Base-by-base conservation (phyloP, 148 eudicot genomes). In the Persicaria maculosa region DNA sequence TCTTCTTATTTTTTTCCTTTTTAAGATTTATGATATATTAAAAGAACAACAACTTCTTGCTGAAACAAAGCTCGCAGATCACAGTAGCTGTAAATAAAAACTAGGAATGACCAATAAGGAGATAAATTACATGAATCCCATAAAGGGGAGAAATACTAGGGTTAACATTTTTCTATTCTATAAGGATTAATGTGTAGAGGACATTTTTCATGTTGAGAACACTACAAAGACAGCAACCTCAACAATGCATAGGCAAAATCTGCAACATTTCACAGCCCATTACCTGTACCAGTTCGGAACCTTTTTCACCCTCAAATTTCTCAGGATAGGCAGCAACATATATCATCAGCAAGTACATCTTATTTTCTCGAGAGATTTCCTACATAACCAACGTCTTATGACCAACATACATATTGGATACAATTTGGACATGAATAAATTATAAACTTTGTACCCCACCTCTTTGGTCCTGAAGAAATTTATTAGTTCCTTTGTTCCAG, bases 301-400 rank as follows among this genome's bases (percentile, higher is more conserved):
- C 84, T 81, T 85, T 92, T 20, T 86, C 97, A 52, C 90, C 83
- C 80, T 87, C 97, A 74, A 94, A 88, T 79, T 92, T 94, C 77
- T 91, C 93, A 79, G 97, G 97, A 83, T 94, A 76, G 76, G 84
- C 79, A 57, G 97, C 96, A 19, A 93, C 98, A 92, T 91, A 94
- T 22, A 22, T 88, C 98, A 94, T 94, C 85, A 91, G 76, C 77
- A 94, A 79, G 40, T 97, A 96, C 87, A 94, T 76, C 80, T 90
- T 94, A 80, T 84, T 83, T 86, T 90, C 97, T 74, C 85, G 88
- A 75, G 92, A 74, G 25, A 87, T 80, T 76, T 94, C 97, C 98
- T 94, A 87, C 85, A 85, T 14, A 70, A 47, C 36, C 44, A 70
- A 31, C 73, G 17, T 14, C n/a, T 19, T n/a, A 0, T 19, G 45